A percentile compares a stretch with the other conserved stretches of the same genome.
These are phyloP conservation scores for Purpureocillium takamizusanense DNA, from an alignment of 2,329 filamentous ascomycete species.

Conservation along the genomic window DNA sequence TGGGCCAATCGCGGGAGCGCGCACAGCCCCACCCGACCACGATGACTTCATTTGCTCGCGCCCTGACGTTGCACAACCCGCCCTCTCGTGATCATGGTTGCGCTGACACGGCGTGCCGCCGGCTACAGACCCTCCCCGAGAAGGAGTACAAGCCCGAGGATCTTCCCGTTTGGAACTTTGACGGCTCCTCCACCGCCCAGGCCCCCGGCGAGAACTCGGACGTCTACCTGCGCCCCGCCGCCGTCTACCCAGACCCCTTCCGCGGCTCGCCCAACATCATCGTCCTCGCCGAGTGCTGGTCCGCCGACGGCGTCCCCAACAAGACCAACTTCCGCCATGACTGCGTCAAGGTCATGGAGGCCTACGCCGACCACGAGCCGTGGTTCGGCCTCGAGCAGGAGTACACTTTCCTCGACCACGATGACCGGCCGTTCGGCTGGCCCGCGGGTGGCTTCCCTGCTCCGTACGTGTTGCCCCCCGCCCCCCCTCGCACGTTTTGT, in stretches of 20 bases:
- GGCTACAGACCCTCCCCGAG: constrained; percentile 37
- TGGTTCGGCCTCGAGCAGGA: constrained; percentile 99
- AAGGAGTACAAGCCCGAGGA: constrained; percentile 41
- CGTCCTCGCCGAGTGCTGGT: constrained; percentile 91
- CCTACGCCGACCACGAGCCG: constrained; percentile 71
- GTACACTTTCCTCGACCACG: constrained; percentile 71
- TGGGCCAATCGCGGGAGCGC: no score
- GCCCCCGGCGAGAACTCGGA: constrained; percentile 94
- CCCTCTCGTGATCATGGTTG: not conserved
- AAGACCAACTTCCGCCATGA: constrained; percentile 98
- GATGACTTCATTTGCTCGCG: no score
- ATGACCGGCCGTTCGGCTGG: constrained; percentile 79
- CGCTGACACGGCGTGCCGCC: not conserved
- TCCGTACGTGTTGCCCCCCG: not conserved
- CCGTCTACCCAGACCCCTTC: constrained; percentile 88
- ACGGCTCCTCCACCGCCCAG: constrained; percentile 83
- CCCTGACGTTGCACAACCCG: no score
- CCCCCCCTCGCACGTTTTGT: no score
- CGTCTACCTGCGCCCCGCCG: constrained; percentile 87
- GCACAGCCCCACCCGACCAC: no score
- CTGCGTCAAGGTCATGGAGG: constrained; percentile 80
- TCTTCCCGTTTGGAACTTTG: constrained; percentile 47
- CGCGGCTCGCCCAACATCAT: constrained; percentile 84
- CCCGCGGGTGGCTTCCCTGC: constrained; percentile 70
- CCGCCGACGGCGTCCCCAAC: constrained; percentile 89